These are phyloP conservation scores for Suillus placidus DNA, from an alignment of 768 basidiomycete genomes.

Conservation along the genomic window DNA sequence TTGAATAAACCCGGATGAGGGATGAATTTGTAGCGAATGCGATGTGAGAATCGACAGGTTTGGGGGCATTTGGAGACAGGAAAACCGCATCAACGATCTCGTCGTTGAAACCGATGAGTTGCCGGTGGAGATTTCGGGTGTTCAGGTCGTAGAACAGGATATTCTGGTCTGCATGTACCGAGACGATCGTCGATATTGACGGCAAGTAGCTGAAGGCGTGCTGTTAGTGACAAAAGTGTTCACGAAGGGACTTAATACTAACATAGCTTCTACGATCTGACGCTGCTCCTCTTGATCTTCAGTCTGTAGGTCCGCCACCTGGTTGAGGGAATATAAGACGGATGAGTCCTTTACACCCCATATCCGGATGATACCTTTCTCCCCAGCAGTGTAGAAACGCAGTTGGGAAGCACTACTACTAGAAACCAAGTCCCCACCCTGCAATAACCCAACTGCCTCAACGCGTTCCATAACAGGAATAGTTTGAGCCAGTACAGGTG, in stretches of 20 bases:
- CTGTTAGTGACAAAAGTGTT: slow-evolving; percentile 19
- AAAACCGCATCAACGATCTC: slow-evolving; percentile 92
- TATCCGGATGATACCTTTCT: slow-evolving; percentile 81
- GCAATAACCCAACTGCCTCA: slow-evolving; percentile 80
- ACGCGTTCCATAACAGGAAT: slow-evolving; percentile 84
- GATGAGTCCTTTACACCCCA: slow-evolving; percentile 79
- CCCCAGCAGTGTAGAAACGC: slow-evolving; percentile 87
- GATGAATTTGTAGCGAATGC: slow-evolving; percentile 98
- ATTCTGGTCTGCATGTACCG: slow-evolving; percentile 95
- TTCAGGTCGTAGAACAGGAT: slow-evolving; percentile 86
- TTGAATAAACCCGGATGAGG: slow-evolving; percentile 87
- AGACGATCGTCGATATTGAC: slow-evolving; percentile 64
- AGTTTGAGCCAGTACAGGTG: slow-evolving; percentile 72
- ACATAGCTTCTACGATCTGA: slow-evolving; percentile 86
- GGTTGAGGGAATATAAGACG: slow-evolving; percentile 60
- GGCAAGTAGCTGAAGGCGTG: slow-evolving; percentile 63
- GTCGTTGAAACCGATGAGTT: slow-evolving; percentile 96
- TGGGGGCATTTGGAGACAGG: slow-evolving; percentile 46
- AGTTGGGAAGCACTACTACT: slow-evolving; percentile 40
- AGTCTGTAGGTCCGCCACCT: slow-evolving; percentile 34
- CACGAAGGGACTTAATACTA: slow-evolving; percentile 37
- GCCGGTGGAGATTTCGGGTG: slow-evolving; percentile 66
- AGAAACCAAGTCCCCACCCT: slow-evolving; percentile 48
- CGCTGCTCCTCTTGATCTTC: slow-evolving; percentile 75
- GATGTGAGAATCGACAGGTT: slow-evolving; percentile 64